Conservation (phyloP, 2,329 filamentous ascomycete genomes). For the Pestalotiopsis sp. region DNA sequence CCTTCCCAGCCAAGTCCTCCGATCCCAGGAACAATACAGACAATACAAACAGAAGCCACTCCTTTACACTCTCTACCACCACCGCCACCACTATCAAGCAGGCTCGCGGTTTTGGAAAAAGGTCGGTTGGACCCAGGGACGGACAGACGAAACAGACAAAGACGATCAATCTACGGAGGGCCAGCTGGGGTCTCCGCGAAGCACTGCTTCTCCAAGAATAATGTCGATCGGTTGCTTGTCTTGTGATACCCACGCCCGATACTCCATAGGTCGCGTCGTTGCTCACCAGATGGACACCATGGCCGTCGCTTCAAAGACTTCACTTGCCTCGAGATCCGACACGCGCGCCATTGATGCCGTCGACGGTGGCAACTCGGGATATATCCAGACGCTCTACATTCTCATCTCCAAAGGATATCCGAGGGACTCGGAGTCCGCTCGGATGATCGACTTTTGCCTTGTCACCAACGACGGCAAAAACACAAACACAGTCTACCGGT, state of each 20-base stretch:
- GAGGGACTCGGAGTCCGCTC: conserved; percentile 30
- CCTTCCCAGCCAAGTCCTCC: not conserved
- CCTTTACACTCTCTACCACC: too few relatives aligned
- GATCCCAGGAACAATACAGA: not conserved
- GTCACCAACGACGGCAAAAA: conserved; percentile 30
- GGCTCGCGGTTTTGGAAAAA: not conserved
- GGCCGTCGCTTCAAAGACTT: conserved; percentile 1
- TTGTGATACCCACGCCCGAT: not conserved
- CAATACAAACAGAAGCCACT: not conserved
- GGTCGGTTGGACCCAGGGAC: not conserved
- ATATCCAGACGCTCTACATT: conserved; percentile 29
- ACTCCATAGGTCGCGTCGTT: not conserved
- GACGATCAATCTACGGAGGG: not conserved
- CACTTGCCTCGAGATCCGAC: not conserved
- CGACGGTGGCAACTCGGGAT: not conserved
- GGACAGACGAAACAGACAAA: not conserved
- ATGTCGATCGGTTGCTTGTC: conserved; percentile 1
- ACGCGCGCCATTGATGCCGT: not conserved
- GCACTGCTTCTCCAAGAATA: not conserved
- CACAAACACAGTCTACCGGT: conserved; percentile 31
- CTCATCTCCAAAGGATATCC: conserved; percentile 33
- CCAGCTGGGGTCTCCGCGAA: not conserved
- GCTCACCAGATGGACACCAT: conserved; percentile 3
- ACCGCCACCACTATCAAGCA: not conserved
- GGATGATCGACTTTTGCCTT: conserved; percentile 31